phyloP scores from a whole-genome alignment of 1,284 basidiomycete genomes.

The Puccinia brachypodii region DNA sequence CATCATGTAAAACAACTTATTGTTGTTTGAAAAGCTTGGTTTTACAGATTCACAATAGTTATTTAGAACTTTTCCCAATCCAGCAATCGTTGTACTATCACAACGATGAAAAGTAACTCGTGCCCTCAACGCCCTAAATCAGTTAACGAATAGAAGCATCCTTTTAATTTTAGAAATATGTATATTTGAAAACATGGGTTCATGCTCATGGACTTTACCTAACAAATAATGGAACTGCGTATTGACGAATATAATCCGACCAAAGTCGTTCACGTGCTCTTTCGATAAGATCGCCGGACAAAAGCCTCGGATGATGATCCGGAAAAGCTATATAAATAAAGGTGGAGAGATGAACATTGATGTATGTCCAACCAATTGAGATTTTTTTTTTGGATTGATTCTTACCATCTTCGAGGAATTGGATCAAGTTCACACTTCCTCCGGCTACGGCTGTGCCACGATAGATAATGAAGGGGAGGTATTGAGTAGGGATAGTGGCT shows the following conservation, averaged over 20 bases:
- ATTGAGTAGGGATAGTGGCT: slow-evolving; percentile 41
- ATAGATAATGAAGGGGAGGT: slow-evolving; percentile 45
- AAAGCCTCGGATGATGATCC: slow-evolving; percentile 23
- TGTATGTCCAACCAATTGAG: too few species aligned
- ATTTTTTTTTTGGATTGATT: not conserved
- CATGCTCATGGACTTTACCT: slow-evolving; percentile 29
- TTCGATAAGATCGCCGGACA: slow-evolving; percentile 41
- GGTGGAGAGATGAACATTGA: too few species aligned
- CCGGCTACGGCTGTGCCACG: slow-evolving; percentile 14
- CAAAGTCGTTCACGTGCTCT: slow-evolving; percentile 40
- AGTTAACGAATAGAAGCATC: not conserved
- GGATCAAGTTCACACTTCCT: slow-evolving; percentile 35
- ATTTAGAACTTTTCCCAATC: slow-evolving; percentile 39
- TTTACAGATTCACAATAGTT: slow-evolving; percentile 41
- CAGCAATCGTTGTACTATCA: slow-evolving; percentile 26
- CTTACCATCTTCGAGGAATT: slow-evolving; percentile 48
- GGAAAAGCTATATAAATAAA: slow-evolving; percentile 35
- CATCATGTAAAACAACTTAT: too few species aligned
- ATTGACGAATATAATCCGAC: slow-evolving; percentile 48
- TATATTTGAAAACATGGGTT: too few species aligned
- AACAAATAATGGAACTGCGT: slow-evolving; percentile 37
- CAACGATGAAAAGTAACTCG: slow-evolving; percentile 10
- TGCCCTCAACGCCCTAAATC: slow-evolving; percentile 22
- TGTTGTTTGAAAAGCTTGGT: slow-evolving; percentile 17
- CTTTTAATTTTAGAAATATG: not conserved